Evolutionary conservation across 257 asterid species (phyloP).

Genomic region (Vinca minor): DNA sequence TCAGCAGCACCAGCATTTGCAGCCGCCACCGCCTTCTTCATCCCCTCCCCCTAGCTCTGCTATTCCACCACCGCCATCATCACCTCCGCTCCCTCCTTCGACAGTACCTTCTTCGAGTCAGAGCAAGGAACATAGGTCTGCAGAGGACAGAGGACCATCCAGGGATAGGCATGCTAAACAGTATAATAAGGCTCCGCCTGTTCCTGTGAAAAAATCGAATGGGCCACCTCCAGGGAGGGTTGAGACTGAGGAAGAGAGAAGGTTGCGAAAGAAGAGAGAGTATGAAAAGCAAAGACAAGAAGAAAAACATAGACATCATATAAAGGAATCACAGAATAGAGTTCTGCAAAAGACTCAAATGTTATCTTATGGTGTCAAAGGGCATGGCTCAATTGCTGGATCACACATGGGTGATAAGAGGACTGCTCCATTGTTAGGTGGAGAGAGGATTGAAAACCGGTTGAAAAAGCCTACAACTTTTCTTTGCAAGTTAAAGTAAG

Average conservation of each 20-base stretch:
- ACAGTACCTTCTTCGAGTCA: conserved; percentile 33
- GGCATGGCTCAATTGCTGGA: conserved; percentile 70
- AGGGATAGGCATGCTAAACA: conserved; percentile 33
- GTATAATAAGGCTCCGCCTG: conserved; percentile 44
- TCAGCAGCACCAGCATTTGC: conserved; percentile 35
- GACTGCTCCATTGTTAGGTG: conserved; percentile 56
- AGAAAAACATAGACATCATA: conserved; percentile 67
- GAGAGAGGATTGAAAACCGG: conserved; percentile 78
- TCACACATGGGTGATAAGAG: conserved; percentile 80
- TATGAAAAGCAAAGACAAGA: conserved; percentile 78
- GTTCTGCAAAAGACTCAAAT: conserved; percentile 77
- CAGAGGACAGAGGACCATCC: conserved; percentile 21
- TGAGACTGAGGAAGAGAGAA: conserved; percentile 93
- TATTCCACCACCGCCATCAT: conserved; percentile 46
- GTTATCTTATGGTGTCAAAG: conserved; percentile 66
- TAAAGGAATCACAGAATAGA: conserved; percentile 71
- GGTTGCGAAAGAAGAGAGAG: conserved; percentile 69
- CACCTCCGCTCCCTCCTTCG: conserved; percentile 54
- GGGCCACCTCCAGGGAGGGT: conserved; percentile 41
- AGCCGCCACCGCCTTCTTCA: conserved; percentile 51
- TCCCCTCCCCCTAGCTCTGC: conserved; percentile 36
- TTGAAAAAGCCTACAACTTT: conserved; percentile 94
- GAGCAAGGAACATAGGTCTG: conserved; percentile 41
- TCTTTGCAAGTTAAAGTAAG: conserved; percentile 97
- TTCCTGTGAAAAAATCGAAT: conserved; percentile 30